Conservation (phyloP, 805 yeast species). For the Deakozyma indianensis region DNA sequence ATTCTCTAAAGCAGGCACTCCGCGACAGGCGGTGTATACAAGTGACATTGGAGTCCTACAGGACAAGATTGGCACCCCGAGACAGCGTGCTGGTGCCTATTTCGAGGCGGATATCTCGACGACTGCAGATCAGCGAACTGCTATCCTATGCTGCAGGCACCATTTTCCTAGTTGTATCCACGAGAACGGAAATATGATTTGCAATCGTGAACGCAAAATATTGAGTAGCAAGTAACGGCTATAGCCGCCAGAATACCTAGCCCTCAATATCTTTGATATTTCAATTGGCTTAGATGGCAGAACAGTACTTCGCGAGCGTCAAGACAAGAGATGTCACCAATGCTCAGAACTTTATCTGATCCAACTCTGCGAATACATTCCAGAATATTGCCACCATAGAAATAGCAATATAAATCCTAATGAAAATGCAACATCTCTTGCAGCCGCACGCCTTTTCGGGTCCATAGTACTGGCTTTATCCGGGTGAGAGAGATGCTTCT, state of each 20-base stretch:
- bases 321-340: no score
- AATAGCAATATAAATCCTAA: slow-evolving; percentile 58
- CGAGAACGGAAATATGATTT: slow-evolving; percentile 59
- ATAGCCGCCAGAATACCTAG: slow-evolving; percentile 53
- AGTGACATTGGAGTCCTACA: no score
- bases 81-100: no score
- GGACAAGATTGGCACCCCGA: no score
- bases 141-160: no score
- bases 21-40: no score
- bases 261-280: no score
- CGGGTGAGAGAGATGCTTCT: not conserved
- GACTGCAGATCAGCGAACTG: no score
- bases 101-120: no score
- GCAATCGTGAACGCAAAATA: slow-evolving; percentile 38
- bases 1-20: no score
- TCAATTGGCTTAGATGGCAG: no score
- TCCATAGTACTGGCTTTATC: not conserved
- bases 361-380: not conserved
- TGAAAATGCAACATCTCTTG: slow-evolving; percentile 36
- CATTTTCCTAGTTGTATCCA: slow-evolving; percentile 83
- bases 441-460: not conserved
- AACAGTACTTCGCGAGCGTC: no score
- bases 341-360: not conserved
- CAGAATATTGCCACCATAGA: not conserved
- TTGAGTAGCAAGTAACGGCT: slow-evolving; percentile 59